Base-by-base conservation (phyloP, 2,329 filamentous ascomycete genomes). In the Corinectria fuckeliana region DNA sequence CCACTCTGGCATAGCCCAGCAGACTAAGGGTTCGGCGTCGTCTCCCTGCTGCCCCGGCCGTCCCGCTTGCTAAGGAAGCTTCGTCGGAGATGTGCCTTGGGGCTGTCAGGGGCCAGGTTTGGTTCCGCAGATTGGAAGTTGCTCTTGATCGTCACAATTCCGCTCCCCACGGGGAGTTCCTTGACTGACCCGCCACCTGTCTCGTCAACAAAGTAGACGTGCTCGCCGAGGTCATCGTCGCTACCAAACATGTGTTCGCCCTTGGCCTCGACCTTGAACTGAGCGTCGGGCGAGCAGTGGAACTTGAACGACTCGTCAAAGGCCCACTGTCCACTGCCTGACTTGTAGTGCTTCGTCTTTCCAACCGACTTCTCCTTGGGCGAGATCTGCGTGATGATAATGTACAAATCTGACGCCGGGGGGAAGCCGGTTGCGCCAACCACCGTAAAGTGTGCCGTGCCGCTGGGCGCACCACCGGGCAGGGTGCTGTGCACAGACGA, bases 281-380 rank as follows among this genome's bases (percentile, higher is more conserved):
- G 88, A 20, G 91, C 83, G 68, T 97, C 94, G 2, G 94, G 88
- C 1, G 89, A 85, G 77, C 93, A 96, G 10, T 83, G 81, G 20
- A 91, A 83, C 71, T 88, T 93, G 81, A 95, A 94, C 1, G 86
- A 88, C 74, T 96, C 92, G 63, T 92, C 88, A 74, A 88, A 96
- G 16, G 80, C 82, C 61, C 91, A 85, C 3, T 82, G 78, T 2
- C 90, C 91, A 1, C 80, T 80, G 3, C 85, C 78, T 1, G 89
- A 84, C 76, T 97, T 97, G 79, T 91, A 86, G 64, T 95, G 90
- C 75, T 97, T 96, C 20, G 93, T 97, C 81, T 98, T 97, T 78
- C 93, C 88, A 44, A 99, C 81, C 44, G 90, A 86, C 79, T 95
- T 97, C 49, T 81, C 85, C 76, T 90, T 93, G 45, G 87, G 78